Percentiles rank a stretch among this genome's conserved stretches.
Evolutionary conservation across 345 rosid species (phyloP).

Genomic region (Rhodomyrtus tomentosa): DNA sequence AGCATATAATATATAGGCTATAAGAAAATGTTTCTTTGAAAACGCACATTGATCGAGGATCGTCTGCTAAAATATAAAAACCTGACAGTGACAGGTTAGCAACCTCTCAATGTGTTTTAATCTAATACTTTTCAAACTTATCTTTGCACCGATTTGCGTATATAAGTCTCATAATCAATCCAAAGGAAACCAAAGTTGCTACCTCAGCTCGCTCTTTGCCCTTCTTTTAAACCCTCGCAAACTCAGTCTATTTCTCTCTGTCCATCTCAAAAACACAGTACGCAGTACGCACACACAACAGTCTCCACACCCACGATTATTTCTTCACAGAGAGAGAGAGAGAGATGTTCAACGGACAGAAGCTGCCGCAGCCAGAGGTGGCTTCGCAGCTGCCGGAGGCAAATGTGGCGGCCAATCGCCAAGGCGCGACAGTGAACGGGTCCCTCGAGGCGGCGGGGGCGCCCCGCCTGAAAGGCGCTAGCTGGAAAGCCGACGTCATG

Average conservation of each 20-base stretch:
- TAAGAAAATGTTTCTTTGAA: too few species aligned
- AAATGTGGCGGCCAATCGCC: slow-evolving; percentile 3
- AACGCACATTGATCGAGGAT: too few species aligned
- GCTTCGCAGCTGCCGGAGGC: slow-evolving; percentile 15
- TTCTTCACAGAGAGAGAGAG: background rate
- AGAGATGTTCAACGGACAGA: slow-evolving; percentile 14
- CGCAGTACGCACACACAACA: background rate
- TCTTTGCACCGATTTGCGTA: background rate
- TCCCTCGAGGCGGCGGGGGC: background rate
- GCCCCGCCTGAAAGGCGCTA: background rate
- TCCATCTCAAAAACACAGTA: background rate
- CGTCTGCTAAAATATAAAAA: too few species aligned
- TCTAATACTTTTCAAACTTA: background rate
- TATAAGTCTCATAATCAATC: background rate
- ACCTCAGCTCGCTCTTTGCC: background rate
- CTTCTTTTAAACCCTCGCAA: background rate
- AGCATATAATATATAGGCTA: background rate
- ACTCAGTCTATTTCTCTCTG: background rate
- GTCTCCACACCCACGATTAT: background rate
- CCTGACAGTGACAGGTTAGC: too few species aligned
- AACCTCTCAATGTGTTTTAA: background rate
- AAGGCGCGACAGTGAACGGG: background rate
- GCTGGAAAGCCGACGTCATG: slow-evolving; percentile 26
- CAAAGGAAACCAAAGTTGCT: background rate
- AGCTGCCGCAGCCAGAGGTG: slow-evolving; percentile 10